These are phyloP conservation scores for Vitis hybrid DNA, from an alignment of 177 flowering plant genomes.

Conservation along the genomic window DNA sequence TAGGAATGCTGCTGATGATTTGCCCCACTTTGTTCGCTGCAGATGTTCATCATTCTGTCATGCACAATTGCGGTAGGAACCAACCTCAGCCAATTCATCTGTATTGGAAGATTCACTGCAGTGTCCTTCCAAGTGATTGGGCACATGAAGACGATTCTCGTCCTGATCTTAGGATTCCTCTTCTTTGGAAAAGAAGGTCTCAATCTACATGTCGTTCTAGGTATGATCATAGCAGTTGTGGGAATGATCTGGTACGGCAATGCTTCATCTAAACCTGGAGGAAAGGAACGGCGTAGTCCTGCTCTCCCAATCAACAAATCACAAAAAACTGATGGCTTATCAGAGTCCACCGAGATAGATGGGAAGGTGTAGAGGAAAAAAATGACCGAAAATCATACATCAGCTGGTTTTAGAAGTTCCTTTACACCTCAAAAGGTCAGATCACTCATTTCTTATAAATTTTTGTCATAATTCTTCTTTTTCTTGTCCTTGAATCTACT, in stretches of 20 bases:
- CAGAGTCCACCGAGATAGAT: constrained; percentile 39
- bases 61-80: constrained; percentile 63
- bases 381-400: neutral
- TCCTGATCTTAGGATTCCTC: constrained; percentile 61
- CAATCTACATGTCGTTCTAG: constrained; percentile 66
- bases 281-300: constrained; percentile 63
- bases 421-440: constrained; percentile 13
- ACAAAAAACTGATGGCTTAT: constrained; percentile 31
- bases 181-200: constrained; percentile 87
- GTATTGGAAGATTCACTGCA: constrained; percentile 86
- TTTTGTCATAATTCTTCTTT: constrained; percentile 6
- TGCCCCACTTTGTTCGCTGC: constrained; percentile 16
- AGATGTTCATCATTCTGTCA: constrained; percentile 48
- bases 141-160: constrained; percentile 67
- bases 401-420: constrained; percentile 15
- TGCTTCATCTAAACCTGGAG: constrained; percentile 88
- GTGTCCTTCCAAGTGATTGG: constrained; percentile 89
- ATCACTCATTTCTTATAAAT: constrained; percentile 6
- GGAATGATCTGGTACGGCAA: constrained; percentile 94
- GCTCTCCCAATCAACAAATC: constrained; percentile 31
- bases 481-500: constrained; percentile 14
- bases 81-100: constrained; percentile 89
- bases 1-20: neutral
- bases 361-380: constrained; percentile 41
- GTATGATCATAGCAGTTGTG: constrained; percentile 69